Conservation (phyloP, 768 basidiomycete species). For the Phylloporus rhodoxanthus region DNA sequence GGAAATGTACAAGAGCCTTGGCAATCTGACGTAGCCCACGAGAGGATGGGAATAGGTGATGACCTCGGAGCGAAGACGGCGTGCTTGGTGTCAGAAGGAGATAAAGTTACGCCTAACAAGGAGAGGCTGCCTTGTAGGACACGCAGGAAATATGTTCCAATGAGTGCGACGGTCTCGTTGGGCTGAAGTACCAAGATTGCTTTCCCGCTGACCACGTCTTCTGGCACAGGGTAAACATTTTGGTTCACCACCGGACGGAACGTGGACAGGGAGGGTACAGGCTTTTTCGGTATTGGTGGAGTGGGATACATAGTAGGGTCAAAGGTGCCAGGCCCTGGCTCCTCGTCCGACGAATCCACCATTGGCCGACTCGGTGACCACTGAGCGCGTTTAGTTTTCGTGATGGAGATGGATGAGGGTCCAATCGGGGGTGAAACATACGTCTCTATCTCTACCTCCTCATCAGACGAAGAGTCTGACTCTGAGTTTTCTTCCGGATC, state of each 20-base stretch:
- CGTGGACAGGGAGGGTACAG: constrained; percentile 38
- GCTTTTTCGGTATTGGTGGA: constrained; percentile 2
- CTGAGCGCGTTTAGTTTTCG: constrained; percentile 31
- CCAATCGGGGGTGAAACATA: constrained; percentile 12
- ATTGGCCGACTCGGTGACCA: constrained; percentile 59
- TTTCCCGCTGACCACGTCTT: background rate
- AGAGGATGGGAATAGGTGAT: constrained; percentile 63
- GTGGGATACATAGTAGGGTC: background rate
- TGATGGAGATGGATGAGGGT: constrained; percentile 11
- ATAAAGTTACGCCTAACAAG: constrained; percentile 50
- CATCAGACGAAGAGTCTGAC: constrained; percentile 20
- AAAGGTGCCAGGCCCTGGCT: constrained; percentile 13
- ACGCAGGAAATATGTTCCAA: constrained; percentile 58
- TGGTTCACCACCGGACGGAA: constrained; percentile 41
- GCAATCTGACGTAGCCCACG: constrained; percentile 18
- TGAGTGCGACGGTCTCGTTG: constrained; percentile 54
- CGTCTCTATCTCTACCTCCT: constrained; percentile 19
- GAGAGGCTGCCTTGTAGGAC: constrained; percentile 59
- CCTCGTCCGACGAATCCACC: constrained; percentile 44
- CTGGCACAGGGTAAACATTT: constrained; percentile 29
- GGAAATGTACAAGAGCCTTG: constrained; percentile 11
- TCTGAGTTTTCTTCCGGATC: constrained; percentile 34
- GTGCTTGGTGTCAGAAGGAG: constrained; percentile 37
- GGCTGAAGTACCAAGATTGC: constrained; percentile 40
- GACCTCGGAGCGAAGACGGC: constrained; percentile 71